phyloP scores from a whole-genome alignment of 176 grass and related monocot species.

The Carex littledalei region DNA sequence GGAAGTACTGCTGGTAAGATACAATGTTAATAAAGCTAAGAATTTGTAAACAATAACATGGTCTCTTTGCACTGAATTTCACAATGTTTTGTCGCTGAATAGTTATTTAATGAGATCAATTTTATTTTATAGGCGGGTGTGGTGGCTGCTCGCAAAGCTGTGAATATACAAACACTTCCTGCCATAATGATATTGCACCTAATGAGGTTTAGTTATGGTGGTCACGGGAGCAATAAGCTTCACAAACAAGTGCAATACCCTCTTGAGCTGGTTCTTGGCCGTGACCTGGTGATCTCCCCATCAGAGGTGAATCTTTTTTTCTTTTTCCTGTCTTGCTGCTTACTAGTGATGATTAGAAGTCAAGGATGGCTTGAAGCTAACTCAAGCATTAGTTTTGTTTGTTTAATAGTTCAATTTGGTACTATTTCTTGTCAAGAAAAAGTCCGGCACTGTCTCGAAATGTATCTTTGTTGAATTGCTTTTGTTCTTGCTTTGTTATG shows the following conservation, averaged over 20 bases:
- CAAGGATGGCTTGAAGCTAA: background rate
- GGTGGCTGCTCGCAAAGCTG: slow-evolving; percentile 65
- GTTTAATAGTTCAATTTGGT: background rate
- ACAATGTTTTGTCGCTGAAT: background rate
- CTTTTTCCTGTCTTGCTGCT: background rate
- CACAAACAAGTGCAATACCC: slow-evolving; percentile 68
- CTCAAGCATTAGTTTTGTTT: background rate
- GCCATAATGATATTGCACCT: slow-evolving; percentile 92
- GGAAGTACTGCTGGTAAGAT: background rate
- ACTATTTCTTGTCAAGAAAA: too few species aligned
- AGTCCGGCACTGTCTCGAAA: background rate
- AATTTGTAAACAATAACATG: background rate
- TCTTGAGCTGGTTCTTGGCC: slow-evolving; percentile 50
- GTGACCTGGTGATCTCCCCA: slow-evolving; percentile 58
- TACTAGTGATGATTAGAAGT: background rate
- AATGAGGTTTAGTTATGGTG: slow-evolving; percentile 93
- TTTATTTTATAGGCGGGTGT: slow-evolving; percentile 62
- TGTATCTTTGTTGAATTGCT: background rate
- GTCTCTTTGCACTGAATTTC: background rate
- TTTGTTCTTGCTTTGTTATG: background rate
- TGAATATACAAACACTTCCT: slow-evolving; percentile 64
- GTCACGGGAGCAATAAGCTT: slow-evolving; percentile 59
- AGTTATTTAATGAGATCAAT: slow-evolving; percentile 11
- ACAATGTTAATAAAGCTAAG: background rate
- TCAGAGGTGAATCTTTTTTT: slow-evolving; percentile 22